phyloP scores from a whole-genome alignment of 306 rosid genomes.

The Sophora flavescens region DNA sequence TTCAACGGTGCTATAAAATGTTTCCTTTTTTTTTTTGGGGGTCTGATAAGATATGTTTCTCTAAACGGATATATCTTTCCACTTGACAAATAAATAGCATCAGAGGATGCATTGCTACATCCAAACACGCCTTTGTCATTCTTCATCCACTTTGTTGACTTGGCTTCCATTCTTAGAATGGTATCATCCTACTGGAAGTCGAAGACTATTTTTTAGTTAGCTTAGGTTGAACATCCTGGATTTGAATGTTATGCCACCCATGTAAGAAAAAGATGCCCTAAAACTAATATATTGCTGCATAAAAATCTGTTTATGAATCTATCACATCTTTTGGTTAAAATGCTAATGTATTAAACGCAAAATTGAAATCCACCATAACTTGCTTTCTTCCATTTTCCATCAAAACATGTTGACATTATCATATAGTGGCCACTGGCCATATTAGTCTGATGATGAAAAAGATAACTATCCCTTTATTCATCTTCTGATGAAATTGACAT shows the following conservation, averaged over 20 bases:
- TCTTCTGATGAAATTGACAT: conserved; percentile 60
- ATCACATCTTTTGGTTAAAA: not conserved
- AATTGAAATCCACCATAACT: not conserved
- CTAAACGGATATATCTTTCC: not conserved
- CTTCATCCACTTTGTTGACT: not conserved
- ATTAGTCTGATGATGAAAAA: conserved; percentile 5
- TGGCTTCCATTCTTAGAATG: not conserved
- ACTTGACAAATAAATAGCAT: too few species aligned
- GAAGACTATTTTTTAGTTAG: not conserved
- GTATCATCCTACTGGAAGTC: not conserved
- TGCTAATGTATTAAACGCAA: not conserved
- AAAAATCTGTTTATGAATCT: not conserved
- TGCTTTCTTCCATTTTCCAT: not conserved
- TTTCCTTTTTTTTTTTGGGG: too few species aligned
- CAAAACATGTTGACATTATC: not conserved
- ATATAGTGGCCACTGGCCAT: not conserved
- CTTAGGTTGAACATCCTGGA: not conserved
- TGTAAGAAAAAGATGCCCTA: not conserved
- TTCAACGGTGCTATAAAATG: not conserved
- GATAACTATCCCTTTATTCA: conserved; percentile 57
- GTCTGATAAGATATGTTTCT: not conserved
- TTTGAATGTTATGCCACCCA: not conserved
- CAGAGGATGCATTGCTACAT: not conserved
- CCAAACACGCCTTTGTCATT: not conserved
- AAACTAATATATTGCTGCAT: not conserved